phyloP scores from a whole-genome alignment of 306 rosid species.

The Acacia confusa region DNA sequence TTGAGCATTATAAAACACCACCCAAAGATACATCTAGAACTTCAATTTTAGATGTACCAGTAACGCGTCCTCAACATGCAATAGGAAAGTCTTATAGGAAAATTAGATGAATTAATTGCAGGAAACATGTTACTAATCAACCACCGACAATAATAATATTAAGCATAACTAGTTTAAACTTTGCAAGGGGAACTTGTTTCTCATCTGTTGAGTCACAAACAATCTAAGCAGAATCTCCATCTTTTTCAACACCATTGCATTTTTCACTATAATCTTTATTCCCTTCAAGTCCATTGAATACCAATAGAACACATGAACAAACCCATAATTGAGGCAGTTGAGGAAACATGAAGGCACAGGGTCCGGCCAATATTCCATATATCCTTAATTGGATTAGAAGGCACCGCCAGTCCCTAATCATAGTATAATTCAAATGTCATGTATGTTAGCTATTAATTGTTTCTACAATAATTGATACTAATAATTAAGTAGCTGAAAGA shows the following conservation, averaged over 20 bases:
- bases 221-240: background rate
- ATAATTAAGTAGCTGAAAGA: background rate
- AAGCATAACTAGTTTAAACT: background rate
- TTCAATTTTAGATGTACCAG: too few relatives aligned
- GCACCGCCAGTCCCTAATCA: background rate
- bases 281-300: constrained; percentile 10
- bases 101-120: too few relatives aligned
- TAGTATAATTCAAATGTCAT: background rate
- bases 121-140: too few relatives aligned
- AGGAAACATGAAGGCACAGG: constrained; percentile 32
- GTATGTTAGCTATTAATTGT: background rate
- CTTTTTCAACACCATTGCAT: background rate
- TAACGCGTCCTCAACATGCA: too few relatives aligned
- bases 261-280: constrained; percentile 24
- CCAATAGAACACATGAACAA: background rate
- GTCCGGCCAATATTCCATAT: constrained; percentile 24
- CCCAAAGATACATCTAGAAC: too few relatives aligned
- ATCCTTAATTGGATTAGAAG: background rate
- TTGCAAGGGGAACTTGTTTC: background rate
- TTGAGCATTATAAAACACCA: too few relatives aligned
- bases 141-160: too few relatives aligned
- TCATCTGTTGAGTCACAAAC: background rate
- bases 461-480: background rate
- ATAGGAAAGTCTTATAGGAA: too few relatives aligned
- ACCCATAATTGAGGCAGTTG: constrained; percentile 1